Percentiles rank a stretch among this genome's conserved stretches.
Evolutionary conservation across 176 grass and related monocot genomes (phyloP).

Genomic region (Aegilops tauschii): DNA sequence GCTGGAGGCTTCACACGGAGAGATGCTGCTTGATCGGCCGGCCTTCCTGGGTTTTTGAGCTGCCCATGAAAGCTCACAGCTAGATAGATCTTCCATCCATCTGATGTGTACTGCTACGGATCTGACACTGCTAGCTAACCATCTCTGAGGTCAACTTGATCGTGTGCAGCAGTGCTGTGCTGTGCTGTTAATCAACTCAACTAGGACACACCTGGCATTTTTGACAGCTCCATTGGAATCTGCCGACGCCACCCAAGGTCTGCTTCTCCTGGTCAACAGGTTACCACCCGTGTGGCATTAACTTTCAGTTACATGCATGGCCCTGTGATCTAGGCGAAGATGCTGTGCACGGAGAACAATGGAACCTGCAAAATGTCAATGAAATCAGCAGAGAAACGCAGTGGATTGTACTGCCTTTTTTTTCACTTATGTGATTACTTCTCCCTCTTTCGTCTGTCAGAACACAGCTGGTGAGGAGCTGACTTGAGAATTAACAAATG

Average conservation of each 20-base stretch:
- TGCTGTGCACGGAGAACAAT: not conserved
- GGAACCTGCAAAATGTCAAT: conserved; percentile 22
- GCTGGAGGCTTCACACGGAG: conserved; percentile 11
- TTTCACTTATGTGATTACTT: too few species aligned
- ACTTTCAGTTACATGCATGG: not conserved
- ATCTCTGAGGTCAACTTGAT: conserved; percentile 5
- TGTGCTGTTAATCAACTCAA: not conserved
- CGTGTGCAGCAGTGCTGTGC: not conserved
- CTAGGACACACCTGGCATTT: not conserved
- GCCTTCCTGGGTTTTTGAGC: not conserved
- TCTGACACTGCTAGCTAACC: not conserved
- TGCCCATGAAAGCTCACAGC: not conserved
- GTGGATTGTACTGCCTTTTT: not conserved
- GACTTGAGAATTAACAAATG: not conserved
- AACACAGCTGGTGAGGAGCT: not conserved
- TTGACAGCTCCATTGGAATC: not conserved
- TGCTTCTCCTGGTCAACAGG: not conserved
- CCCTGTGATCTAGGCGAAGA: conserved; percentile 14
- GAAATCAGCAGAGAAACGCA: not conserved
- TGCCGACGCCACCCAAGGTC: conserved; percentile 4
- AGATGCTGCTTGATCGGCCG: not conserved
- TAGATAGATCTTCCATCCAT: not conserved
- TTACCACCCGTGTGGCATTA: not conserved
- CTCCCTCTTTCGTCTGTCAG: not conserved
- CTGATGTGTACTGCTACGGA: not conserved